Percentiles rank a stretch among this genome's conserved stretches.
phyloP scores from a whole-genome alignment of 768 basidiomycete genomes.

The Leccinum subtestaceum region DNA sequence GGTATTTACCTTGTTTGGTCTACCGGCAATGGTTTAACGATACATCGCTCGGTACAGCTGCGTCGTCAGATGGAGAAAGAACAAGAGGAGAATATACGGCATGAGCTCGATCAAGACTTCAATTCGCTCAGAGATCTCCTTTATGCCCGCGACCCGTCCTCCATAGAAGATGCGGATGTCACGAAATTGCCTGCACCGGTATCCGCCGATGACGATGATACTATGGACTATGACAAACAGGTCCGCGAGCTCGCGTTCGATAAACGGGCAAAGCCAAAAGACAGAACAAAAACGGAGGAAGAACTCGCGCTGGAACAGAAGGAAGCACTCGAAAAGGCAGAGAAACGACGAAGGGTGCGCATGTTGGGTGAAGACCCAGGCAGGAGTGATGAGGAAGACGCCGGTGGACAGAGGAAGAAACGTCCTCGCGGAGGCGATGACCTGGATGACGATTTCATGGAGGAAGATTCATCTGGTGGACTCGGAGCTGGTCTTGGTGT shows the following conservation, averaged over 20 bases:
- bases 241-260: conserved; percentile 94
- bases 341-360: conserved; percentile 69
- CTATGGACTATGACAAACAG: conserved; percentile 83
- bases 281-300: conserved; percentile 95
- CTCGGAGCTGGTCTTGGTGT: conserved; percentile 35
- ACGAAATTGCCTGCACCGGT: not conserved
- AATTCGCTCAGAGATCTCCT: conserved; percentile 76
- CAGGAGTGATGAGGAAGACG: conserved; percentile 59
- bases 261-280: conserved; percentile 88
- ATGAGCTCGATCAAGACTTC: conserved; percentile 87
- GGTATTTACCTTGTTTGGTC: conserved; percentile 39
- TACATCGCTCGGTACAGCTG: conserved; percentile 45
- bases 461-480: conserved; percentile 36
- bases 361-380: conserved; percentile 82
- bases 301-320: conserved; percentile 89
- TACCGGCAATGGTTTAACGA: not conserved
- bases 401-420: conserved; percentile 43
- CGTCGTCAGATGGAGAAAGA: conserved; percentile 87
- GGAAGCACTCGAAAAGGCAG: conserved; percentile 81
- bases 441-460: conserved; percentile 80
- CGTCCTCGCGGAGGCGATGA: conserved; percentile 77
- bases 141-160: conserved; percentile 51
- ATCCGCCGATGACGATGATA: conserved; percentile 19
- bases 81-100: conserved; percentile 79
- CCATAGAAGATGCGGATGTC: conserved; percentile 32